These are phyloP conservation scores for Penicillium silybi DNA, from an alignment of 495 filamentous ascomycete genomes.

Conservation along the genomic window DNA sequence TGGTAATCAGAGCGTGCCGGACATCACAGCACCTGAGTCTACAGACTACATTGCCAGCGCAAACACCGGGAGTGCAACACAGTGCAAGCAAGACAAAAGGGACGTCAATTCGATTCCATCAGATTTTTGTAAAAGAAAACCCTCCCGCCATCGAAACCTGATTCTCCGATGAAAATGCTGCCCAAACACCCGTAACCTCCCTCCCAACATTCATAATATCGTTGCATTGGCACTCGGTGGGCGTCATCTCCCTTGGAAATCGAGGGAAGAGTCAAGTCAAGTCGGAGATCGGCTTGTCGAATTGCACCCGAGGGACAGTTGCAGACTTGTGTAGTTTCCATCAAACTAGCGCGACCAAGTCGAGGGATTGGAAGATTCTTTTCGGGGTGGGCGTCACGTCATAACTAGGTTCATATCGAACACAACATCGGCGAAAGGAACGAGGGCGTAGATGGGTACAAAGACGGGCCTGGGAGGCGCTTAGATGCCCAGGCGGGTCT, in stretches of 20 bases:
- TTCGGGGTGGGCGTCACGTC: slow-evolving; percentile 20
- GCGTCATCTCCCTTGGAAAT: neutral
- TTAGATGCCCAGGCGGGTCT: slow-evolving; percentile 98
- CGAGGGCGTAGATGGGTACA: slow-evolving; percentile 8
- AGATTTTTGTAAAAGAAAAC: slow-evolving; percentile 27
- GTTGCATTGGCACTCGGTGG: neutral
- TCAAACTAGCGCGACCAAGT: slow-evolving; percentile 27
- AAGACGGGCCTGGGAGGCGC: slow-evolving; percentile 23
- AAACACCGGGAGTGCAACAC: neutral
- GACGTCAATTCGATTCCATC: slow-evolving; percentile 31
- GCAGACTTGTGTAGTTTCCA: slow-evolving; percentile 13
- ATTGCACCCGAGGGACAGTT: slow-evolving; percentile 1
- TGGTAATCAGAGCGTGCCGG: too few relatives aligned
- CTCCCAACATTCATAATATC: slow-evolving; percentile 3
- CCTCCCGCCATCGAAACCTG: slow-evolving; percentile 13
- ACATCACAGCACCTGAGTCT: neutral
- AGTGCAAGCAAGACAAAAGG: slow-evolving; percentile 16
- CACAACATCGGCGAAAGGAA: slow-evolving; percentile 15
- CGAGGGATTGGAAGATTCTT: slow-evolving; percentile 4
- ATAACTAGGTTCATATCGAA: slow-evolving; percentile 14
- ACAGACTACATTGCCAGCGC: neutral
- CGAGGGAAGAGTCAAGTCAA: neutral
- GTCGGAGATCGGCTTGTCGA: neutral
- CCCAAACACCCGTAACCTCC: neutral
- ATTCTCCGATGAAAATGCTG: slow-evolving; percentile 5